Evolutionary conservation across 2,329 filamentous ascomycete genomes (phyloP), one percentile per base, ranked within the genome.

Genomic region (Coccinonectria pachysandricola): DNA sequence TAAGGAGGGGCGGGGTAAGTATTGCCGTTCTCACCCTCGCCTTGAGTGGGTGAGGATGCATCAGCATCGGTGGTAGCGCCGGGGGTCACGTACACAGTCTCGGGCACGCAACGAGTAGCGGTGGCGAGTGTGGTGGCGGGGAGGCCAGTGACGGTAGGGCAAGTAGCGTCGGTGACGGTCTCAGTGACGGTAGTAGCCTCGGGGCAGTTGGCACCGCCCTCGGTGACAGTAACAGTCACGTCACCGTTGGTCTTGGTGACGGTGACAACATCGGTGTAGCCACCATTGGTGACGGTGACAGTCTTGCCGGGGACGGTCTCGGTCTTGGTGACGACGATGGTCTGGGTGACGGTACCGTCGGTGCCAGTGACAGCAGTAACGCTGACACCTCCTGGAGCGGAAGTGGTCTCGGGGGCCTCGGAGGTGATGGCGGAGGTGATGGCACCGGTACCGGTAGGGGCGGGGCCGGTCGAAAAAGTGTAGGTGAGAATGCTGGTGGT

Each of bases 81-180:
- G n/a, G 32, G 28, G 17, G 42, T 45, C 27, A 43, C 42, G 12
- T 44, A 46, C 11, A 46, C 42, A 7, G 42, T 44, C 31, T 44
- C 42, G 10, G 27, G 37, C 15, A 19, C 27, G 19, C 36, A 34
- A 21, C 31, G 31, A n/a, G 42, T 32, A 12, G 29, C 23, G 4
- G 37, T 41, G 12, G 42, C 39, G 27, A 46, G 28, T 7, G 40
- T 46, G 6, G 38, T 45, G 19, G 37, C 32, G 6, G 26, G 26
- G 12, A 35, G 36, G 27, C 37, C 43, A 8, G 17, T 7, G 17
- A 19, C 17, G 17, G 17, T 7, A 19, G 17, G 17, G 17, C 17
- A 19, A 19, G 17, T 19, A 19, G 33, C 26, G 11, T 38, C 34
- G 19, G 39, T 21, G 15, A 37, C 23, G 6, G 37, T 37, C n/a